Conservation (phyloP, 2,329 filamentous ascomycete species). For the Sphaerulina musiva region DNA sequence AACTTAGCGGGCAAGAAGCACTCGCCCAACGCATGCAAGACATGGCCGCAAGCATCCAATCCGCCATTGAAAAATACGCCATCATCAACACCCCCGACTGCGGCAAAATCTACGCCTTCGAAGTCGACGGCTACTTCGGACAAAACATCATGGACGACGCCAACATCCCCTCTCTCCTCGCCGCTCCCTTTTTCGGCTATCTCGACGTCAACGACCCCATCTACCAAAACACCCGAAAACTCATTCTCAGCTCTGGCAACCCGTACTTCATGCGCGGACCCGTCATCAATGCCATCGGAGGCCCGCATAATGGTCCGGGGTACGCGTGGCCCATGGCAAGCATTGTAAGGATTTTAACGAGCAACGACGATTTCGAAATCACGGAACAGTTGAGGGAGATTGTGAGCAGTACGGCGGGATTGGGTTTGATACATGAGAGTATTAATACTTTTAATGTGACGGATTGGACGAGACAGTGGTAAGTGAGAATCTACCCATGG, state of each 20-base stretch:
- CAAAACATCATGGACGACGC: conserved; percentile 64
- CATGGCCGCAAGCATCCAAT: conserved; percentile 44
- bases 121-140: conserved; percentile 38
- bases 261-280: conserved; percentile 48
- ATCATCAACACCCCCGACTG: conserved; percentile 35
- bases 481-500: conserved; percentile 7
- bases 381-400: conserved; percentile 40
- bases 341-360: conserved; percentile 48
- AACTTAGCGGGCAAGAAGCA: conserved; percentile 41
- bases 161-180: conserved; percentile 62
- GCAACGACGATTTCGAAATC: conserved; percentile 43
- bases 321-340: conserved; percentile 48
- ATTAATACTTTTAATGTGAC: conserved; percentile 44
- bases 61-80: conserved; percentile 42
- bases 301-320: conserved; percentile 43
- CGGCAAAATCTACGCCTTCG: conserved; percentile 44
- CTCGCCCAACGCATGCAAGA: conserved; percentile 52
- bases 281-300: conserved; percentile 44
- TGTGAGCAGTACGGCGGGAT: conserved; percentile 42
- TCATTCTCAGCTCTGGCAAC: conserved; percentile 42
- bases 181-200: conserved; percentile 59
- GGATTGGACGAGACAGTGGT: conserved; percentile 47
- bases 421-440: conserved; percentile 49
- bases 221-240: conserved; percentile 43
- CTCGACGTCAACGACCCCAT: conserved; percentile 35